phyloP scores from a whole-genome alignment of 495 filamentous ascomycete genomes.

The Cercophora scortea region DNA sequence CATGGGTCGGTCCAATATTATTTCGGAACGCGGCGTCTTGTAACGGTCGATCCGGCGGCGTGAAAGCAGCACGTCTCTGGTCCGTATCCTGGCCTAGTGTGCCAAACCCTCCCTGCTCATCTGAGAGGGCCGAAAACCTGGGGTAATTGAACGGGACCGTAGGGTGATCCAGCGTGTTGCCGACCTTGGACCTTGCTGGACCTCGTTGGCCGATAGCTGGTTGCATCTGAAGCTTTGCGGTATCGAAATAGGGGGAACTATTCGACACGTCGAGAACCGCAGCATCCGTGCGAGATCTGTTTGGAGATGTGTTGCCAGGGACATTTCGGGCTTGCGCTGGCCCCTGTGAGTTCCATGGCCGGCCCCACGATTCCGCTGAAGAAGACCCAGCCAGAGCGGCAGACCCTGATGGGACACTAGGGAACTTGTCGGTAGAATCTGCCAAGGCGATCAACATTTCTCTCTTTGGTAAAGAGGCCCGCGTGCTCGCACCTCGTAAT shows the following conservation, averaged over 20 bases:
- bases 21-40: constrained; percentile 13
- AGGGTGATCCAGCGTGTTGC: background rate
- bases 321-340: constrained; percentile 16
- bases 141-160: constrained; percentile 5
- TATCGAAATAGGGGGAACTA: constrained; percentile 32
- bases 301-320: constrained; percentile 24
- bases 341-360: constrained; percentile 50
- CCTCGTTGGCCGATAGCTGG: constrained; percentile 13
- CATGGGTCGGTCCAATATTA: constrained; percentile 14
- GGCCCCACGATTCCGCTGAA: constrained; percentile 49
- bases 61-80: background rate
- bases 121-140: constrained; percentile 8
- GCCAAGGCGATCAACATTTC: constrained; percentile 6
- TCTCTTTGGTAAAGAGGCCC: background rate
- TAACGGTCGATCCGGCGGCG: constrained; percentile 5
- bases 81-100: constrained; percentile 1
- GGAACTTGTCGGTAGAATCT: constrained; percentile 31
- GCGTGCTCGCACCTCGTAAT: constrained; percentile 29
- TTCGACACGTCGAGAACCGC: constrained; percentile 35
- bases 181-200: constrained; percentile 5
- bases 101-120: constrained; percentile 23
- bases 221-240: constrained; percentile 9
- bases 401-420: constrained; percentile 44
- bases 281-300: constrained; percentile 16
- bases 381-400: constrained; percentile 57